These are phyloP conservation scores for Pugionium dolabratum DNA, from an alignment of 345 rosid species.

Conservation along the genomic window DNA sequence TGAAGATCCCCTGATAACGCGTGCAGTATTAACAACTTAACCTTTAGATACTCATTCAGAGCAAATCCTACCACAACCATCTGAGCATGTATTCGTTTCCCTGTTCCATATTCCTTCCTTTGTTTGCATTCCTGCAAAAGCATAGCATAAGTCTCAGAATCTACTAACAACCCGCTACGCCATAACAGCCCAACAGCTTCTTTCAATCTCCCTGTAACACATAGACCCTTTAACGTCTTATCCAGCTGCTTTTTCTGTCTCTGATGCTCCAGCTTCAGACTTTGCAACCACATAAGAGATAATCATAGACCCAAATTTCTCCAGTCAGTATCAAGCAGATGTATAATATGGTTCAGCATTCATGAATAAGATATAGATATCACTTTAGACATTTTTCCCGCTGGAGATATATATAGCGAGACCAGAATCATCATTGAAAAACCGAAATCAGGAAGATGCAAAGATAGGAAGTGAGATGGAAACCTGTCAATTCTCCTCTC, in stretches of 20 bases:
- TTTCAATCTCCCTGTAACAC: slow-evolving; percentile 59
- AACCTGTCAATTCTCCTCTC: slow-evolving; percentile 67
- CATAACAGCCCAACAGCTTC: slow-evolving; percentile 69
- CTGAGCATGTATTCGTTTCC: slow-evolving; percentile 68
- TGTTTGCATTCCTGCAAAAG: slow-evolving; percentile 70
- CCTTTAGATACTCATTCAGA: slow-evolving; percentile 53
- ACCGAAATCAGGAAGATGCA: background rate
- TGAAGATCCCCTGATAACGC: slow-evolving; percentile 54
- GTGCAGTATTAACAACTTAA: slow-evolving; percentile 60
- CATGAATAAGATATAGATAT: background rate
- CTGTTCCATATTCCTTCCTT: slow-evolving; percentile 46
- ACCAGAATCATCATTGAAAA: slow-evolving; percentile 2
- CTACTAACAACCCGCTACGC: slow-evolving; percentile 42
- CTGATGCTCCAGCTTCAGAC: slow-evolving; percentile 27
- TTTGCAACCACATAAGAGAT: slow-evolving; percentile 5
- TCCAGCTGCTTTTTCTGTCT: slow-evolving; percentile 46
- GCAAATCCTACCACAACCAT: slow-evolving; percentile 58
- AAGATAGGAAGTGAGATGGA: background rate
- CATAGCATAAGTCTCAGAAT: slow-evolving; percentile 49
- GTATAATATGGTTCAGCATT: slow-evolving; percentile 4
- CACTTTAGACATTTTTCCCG: background rate
- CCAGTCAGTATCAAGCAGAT: background rate
- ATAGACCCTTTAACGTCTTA: slow-evolving; percentile 57
- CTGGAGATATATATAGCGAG: background rate
- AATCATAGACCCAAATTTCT: background rate